Evolutionary conservation across 2,329 filamentous ascomycete species (phyloP).

Genomic region (Sporothrix protearum): DNA sequence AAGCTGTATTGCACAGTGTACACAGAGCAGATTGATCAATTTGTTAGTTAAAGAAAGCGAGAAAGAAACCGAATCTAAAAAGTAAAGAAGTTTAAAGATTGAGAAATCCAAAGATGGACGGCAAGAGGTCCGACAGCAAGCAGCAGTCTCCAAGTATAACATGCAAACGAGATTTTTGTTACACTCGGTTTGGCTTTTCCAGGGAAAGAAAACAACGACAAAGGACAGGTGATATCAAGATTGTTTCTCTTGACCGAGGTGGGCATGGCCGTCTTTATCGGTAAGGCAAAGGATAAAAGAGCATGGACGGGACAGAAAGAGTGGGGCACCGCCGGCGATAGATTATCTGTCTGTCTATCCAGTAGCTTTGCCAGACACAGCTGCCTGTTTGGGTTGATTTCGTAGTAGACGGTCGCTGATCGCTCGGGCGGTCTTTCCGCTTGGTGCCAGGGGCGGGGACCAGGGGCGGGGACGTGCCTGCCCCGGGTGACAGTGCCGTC

Average conservation of each 20-base stretch:
- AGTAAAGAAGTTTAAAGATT: too few relatives aligned
- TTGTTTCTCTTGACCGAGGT: neutral
- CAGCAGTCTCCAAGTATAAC: too few relatives aligned
- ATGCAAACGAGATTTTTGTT: too few relatives aligned
- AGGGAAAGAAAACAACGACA: neutral
- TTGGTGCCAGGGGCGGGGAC: too few relatives aligned
- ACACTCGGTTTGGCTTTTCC: neutral
- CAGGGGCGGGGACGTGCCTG: neutral
- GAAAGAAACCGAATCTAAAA: too few relatives aligned
- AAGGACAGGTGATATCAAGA: neutral
- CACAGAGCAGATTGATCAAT: too few relatives aligned
- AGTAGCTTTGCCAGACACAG: neutral
- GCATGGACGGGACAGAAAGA: neutral
- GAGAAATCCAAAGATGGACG: too few relatives aligned
- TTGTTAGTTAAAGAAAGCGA: too few relatives aligned
- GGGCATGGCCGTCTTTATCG: neutral
- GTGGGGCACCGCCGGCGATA: neutral
- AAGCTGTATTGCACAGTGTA: too few relatives aligned
- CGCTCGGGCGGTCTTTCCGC: neutral
- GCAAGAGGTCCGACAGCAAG: too few relatives aligned
- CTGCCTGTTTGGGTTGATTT: constrained; percentile 9
- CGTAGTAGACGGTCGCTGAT: neutral
- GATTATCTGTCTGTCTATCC: neutral
- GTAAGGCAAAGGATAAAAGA: neutral
- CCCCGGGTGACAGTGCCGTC: neutral